Base-by-base conservation (phyloP, 495 filamentous ascomycete species). In the Baudoinia panamericana region DNA sequence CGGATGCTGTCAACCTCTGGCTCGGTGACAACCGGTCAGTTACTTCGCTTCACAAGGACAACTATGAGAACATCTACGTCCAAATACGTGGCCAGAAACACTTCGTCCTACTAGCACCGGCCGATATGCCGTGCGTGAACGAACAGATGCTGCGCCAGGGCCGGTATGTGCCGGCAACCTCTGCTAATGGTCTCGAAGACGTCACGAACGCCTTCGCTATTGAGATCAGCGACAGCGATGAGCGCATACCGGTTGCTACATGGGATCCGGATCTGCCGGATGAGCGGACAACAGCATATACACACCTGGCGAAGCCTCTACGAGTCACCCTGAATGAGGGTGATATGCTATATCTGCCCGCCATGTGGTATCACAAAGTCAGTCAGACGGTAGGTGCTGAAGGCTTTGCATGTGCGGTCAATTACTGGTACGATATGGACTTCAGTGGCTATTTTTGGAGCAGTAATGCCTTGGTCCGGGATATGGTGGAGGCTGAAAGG, bases 61-160 rank as follows among this genome's bases (percentile, higher is more conserved):
- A 75, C 56, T 85, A 85, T 55, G 80, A 87, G 56, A 87, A 86
- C 57, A 64, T 87, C 1, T 87, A 84, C 59, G 75, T 79, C 4
- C 78, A 84, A 45, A 58, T 86, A 25, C 55, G 71, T 6, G 82
- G 82, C 0, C 54, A 55, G 13, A 87, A 87, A 53, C 67, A 74
- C 46, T 85, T 87, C 43, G 68, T 75, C 8, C 62, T 87, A 23
- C 60, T 86, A 6, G 76, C 82, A 11, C 75, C 80, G 4, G 54
- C 71, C 7, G 77, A 72, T 44, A 65, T 69, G 37, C 62, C 72
- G 6, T 76, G 72, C 41, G 71, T 86, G 5, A 69, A 70, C 33
- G 82, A 85, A 56, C 52, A 56, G 34, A 30, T 43, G 5, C 56
- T 85, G 12, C 41, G 42, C 12, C 53, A 63, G 1, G 72, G 70